A percentile compares a stretch with the other conserved stretches of the same genome.
Evolutionary conservation across 371 early-diverging fungal genomes (phyloP).

Genomic region (Mortierella sp.): DNA sequence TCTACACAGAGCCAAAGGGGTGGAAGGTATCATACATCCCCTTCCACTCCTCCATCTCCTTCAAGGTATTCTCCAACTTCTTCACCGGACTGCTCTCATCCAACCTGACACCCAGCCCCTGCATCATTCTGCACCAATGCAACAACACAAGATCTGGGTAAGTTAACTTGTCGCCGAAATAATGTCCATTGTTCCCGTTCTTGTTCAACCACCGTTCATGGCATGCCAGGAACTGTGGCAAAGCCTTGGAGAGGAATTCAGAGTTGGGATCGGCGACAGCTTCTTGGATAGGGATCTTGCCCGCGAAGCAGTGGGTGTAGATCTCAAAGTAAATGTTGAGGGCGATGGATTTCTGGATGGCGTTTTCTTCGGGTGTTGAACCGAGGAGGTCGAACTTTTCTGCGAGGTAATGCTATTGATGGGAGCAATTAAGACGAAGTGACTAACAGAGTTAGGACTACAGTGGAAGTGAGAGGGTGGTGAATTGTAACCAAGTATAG

Average conservation of each 20-base stretch:
- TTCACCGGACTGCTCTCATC: conserved; percentile 30
- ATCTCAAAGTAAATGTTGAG: conserved; percentile 49
- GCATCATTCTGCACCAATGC: conserved; percentile 35
- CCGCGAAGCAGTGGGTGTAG: conserved; percentile 19
- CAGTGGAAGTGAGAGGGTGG: neutral
- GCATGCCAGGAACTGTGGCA: conserved; percentile 27
- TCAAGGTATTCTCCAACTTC: conserved; percentile 20
- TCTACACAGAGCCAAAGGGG: conserved; percentile 16
- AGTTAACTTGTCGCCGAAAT: conserved; percentile 31
- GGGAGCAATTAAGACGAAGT: neutral
- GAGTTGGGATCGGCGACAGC: conserved; percentile 19
- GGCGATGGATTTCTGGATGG: conserved; percentile 32
- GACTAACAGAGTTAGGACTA: neutral
- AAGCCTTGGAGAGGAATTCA: conserved; percentile 21
- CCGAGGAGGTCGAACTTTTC: conserved; percentile 45
- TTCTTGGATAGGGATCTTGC: conserved; percentile 19
- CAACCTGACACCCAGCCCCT: conserved; percentile 17
- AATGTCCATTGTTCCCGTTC: conserved; percentile 55
- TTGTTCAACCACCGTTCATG: conserved; percentile 43
- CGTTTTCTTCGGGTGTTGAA: conserved; percentile 30
- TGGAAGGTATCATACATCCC: conserved; percentile 33
- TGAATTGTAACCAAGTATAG: no score
- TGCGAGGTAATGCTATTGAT: conserved; percentile 39
- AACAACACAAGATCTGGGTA: conserved; percentile 36
- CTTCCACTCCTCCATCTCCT: conserved; percentile 28